Percentiles rank a stretch among this genome's conserved stretches.
phyloP scores from a whole-genome alignment of 106 monocot species.

The Allium fistulosum region DNA sequence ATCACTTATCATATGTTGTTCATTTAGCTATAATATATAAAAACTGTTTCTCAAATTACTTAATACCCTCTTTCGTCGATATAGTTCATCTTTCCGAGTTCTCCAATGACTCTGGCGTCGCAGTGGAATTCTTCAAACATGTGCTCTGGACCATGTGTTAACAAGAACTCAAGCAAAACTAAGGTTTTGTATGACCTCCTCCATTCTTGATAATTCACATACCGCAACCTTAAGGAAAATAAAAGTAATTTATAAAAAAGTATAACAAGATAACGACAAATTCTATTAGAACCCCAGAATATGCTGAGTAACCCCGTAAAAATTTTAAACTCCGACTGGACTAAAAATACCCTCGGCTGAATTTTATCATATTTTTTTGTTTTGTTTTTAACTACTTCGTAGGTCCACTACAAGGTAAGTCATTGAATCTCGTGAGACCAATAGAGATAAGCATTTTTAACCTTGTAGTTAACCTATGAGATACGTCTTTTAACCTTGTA shows the following conservation, averaged over 20 bases:
- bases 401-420: too few species aligned
- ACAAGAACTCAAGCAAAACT: conserved; percentile 39
- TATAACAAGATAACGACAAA: neutral
- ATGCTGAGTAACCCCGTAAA: too few species aligned
- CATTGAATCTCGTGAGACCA: too few species aligned
- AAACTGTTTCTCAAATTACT: neutral
- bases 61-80: conserved; percentile 36
- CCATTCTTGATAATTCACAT: conserved; percentile 40
- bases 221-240: conserved; percentile 12
- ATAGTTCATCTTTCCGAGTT: conserved; percentile 34
- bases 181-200: conserved; percentile 42
- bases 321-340: too few species aligned
- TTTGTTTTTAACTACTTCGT: too few species aligned
- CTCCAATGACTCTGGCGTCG: conserved; percentile 26
- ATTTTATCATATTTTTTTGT: too few species aligned
- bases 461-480: too few species aligned
- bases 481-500: too few species aligned
- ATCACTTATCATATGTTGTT: neutral
- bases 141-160: conserved; percentile 43
- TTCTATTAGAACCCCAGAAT: neutral
- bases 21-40: neutral
- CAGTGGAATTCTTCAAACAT: conserved; percentile 32
- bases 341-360: too few species aligned
- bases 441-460: too few species aligned
- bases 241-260: neutral